phyloP scores from a whole-genome alignment of 108 stramenopile species.

The Halocafeteria seosinensis region DNA sequence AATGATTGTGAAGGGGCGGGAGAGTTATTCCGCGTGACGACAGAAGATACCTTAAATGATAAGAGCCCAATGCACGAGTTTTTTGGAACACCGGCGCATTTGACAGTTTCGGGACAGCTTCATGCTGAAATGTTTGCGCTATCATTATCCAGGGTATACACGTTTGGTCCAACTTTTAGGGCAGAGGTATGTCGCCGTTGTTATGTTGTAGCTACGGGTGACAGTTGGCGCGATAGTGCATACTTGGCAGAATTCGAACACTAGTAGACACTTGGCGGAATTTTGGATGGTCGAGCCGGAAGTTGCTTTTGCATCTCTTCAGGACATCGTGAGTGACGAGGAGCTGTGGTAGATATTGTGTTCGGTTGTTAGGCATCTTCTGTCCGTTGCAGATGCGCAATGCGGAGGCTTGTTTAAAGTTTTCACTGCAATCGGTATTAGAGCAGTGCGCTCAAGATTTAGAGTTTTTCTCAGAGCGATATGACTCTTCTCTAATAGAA shows the following conservation, averaged over 20 bases:
- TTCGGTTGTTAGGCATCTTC: too few relatives aligned
- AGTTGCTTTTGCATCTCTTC: slow-evolving; percentile 57
- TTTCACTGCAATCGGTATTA: too few relatives aligned
- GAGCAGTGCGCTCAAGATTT: too few relatives aligned
- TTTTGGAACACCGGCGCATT: slow-evolving; percentile 46
- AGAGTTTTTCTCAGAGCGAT: too few relatives aligned
- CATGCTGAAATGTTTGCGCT: slow-evolving; percentile 74
- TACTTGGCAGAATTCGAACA: slow-evolving; percentile 79
- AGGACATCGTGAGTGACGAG: too few relatives aligned
- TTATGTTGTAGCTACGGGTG: too few relatives aligned
- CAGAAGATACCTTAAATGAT: slow-evolving; percentile 41
- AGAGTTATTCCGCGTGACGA: slow-evolving; percentile 63
- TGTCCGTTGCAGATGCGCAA: too few relatives aligned
- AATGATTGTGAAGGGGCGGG: slow-evolving; percentile 92
- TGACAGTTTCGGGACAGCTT: slow-evolving; percentile 80
- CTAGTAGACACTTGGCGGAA: slow-evolving; percentile 73
- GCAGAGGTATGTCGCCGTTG: too few relatives aligned
- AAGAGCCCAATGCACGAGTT: slow-evolving; percentile 56
- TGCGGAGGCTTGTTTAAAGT: too few relatives aligned
- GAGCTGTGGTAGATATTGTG: too few relatives aligned
- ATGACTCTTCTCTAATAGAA: too few relatives aligned
- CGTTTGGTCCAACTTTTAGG: slow-evolving; percentile 75
- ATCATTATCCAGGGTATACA: slow-evolving; percentile 73
- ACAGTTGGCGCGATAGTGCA: too few relatives aligned
- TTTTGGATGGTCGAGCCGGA: slow-evolving; percentile 89